Percentiles rank a stretch among this genome's conserved stretches.
phyloP scores from a whole-genome alignment of 108 stramenopile genomes.

The Nitzschia sp. region DNA sequence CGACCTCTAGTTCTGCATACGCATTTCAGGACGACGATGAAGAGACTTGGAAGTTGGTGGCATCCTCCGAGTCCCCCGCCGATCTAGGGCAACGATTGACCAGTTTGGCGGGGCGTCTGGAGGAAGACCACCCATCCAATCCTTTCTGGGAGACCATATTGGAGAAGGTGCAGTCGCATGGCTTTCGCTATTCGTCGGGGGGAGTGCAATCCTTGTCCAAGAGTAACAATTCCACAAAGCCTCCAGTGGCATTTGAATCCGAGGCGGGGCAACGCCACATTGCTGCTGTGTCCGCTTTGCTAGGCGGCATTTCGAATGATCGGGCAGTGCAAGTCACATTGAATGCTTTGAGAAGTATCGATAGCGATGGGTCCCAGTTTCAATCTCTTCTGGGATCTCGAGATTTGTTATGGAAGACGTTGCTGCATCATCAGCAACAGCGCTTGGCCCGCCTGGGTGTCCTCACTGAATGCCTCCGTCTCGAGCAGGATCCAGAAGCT shows the following conservation, averaged over 20 bases:
- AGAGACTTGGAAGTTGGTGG: constrained; percentile 32
- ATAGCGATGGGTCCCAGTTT: constrained; percentile 30
- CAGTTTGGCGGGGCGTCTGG: constrained; percentile 16
- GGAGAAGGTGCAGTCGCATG: not conserved
- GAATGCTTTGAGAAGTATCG: constrained; percentile 34
- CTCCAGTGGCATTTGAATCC: constrained; percentile 53
- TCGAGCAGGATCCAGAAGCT: constrained; percentile 36
- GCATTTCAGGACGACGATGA: constrained; percentile 43
- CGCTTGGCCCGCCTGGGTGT: constrained; percentile 49
- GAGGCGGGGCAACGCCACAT: constrained; percentile 47
- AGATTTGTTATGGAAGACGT: constrained; percentile 32
- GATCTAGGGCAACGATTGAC: constrained; percentile 23
- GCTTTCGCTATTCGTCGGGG: constrained; percentile 20
- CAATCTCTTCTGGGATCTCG: constrained; percentile 54
- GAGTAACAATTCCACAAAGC: not conserved
- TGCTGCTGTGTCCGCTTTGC: constrained; percentile 36
- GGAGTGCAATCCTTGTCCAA: not conserved
- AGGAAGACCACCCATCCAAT: constrained; percentile 18
- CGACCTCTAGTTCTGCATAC: not conserved
- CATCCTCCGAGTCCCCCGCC: not conserved
- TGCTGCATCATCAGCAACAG: constrained; percentile 37
- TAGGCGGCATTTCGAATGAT: constrained; percentile 33
- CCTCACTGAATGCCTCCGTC: constrained; percentile 52
- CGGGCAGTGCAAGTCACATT: constrained; percentile 54
- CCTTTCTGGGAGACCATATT: constrained; percentile 6